phyloP scores from a whole-genome alignment of 2,329 filamentous ascomycete species.

The Leptographium flavum region DNA sequence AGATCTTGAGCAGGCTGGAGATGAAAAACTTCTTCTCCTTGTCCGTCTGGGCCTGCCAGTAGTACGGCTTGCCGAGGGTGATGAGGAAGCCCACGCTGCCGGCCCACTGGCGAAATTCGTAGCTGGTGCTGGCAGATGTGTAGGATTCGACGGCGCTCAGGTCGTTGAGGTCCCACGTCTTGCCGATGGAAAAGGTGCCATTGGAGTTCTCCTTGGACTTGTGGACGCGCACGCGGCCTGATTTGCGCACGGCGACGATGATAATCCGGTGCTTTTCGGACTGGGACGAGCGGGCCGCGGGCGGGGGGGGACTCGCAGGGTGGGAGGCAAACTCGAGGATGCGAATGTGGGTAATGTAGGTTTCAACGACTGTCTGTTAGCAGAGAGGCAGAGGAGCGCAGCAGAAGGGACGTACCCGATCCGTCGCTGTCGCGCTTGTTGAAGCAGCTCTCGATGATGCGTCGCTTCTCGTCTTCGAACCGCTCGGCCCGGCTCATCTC shows the following conservation, averaged over 20 bases:
- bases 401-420: conserved; percentile 44
- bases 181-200: conserved; percentile 90
- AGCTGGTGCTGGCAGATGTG: conserved; percentile 41
- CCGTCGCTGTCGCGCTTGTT: conserved; percentile 78
- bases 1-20: conserved; percentile 90
- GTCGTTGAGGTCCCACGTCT: conserved; percentile 95
- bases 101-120: conserved; percentile 60
- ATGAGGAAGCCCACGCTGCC: conserved; percentile 75
- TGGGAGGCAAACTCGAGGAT: conserved; percentile 77
- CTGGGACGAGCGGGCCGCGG: conserved; percentile 51
- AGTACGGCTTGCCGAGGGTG: conserved; percentile 86
- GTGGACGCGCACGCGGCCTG: conserved; percentile 85
- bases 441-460: conserved; percentile 93
- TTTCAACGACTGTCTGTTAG: conserved; percentile 53
- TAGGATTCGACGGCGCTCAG: conserved; percentile 73
- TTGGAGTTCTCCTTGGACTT: conserved; percentile 94
- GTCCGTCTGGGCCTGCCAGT: conserved; percentile 83
- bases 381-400: conserved; percentile 3
- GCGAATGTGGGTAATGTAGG: conserved; percentile 93
- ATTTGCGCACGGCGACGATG: conserved; percentile 84
- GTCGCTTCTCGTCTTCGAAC: conserved; percentile 92
- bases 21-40: conserved; percentile 99
- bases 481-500: conserved; percentile 50
- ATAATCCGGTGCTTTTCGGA: conserved; percentile 84
- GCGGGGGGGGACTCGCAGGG: conserved; percentile 73